Evolutionary conservation across 257 asterid species (phyloP).

Genomic region (Solanum arcanum): DNA sequence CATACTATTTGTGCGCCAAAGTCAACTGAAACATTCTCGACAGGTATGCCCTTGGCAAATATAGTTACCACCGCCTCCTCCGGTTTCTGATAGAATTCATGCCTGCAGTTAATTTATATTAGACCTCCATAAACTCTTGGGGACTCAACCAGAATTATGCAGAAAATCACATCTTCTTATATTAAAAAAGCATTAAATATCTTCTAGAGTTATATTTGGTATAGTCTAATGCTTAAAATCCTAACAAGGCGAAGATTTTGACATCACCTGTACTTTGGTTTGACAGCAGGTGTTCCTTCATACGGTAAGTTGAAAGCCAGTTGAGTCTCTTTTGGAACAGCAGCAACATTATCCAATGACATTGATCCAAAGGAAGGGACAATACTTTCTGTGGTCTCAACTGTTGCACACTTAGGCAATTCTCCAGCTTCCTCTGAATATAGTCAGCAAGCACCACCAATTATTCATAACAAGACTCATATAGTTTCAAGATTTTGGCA

Average conservation of each 20-base stretch:
- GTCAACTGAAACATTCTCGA: conserved; percentile 47
- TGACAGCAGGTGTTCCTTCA: conserved; percentile 24
- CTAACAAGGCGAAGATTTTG: neutral
- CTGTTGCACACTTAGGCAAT: conserved; percentile 15
- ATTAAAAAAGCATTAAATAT: neutral
- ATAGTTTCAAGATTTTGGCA: neutral
- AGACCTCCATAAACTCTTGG: neutral
- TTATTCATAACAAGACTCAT: neutral
- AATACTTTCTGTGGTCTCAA: conserved; percentile 11
- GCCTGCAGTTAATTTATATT: conserved; percentile 34
- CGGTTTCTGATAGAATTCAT: conserved; percentile 87
- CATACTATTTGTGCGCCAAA: conserved; percentile 95
- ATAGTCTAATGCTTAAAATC: neutral
- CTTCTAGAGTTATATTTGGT: neutral
- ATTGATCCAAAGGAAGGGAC: neutral
- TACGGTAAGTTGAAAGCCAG: conserved; percentile 17
- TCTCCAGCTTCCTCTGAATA: conserved; percentile 60
- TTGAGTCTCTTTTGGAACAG: conserved; percentile 20
- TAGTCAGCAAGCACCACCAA: conserved; percentile 5
- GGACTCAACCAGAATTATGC: neutral
- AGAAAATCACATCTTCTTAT: neutral
- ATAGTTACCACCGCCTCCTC: conserved; percentile 86
- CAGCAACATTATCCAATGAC: neutral
- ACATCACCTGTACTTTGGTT: conserved; percentile 58
- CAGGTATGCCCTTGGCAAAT: conserved; percentile 80